A percentile compares a stretch with the other conserved stretches of the same genome.
phyloP scores from a whole-genome alignment of 2,329 filamentous ascomycete species.

The Fusarium citri region DNA sequence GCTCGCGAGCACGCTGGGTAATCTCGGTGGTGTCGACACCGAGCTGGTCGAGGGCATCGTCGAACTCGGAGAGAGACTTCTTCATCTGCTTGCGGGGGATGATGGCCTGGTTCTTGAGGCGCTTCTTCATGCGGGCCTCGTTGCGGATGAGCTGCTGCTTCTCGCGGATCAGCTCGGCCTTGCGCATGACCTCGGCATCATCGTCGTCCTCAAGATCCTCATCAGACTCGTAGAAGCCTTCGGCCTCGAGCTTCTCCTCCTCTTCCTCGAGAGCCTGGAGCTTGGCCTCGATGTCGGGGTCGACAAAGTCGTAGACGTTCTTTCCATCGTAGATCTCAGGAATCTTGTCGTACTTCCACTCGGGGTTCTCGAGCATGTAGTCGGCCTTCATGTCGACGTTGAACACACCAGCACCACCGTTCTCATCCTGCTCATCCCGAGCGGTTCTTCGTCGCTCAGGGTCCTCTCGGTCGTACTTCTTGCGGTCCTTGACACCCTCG shows the following conservation, averaged over 20 bases:
- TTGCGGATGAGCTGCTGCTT: constrained; percentile 94
- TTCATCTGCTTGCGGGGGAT: constrained; percentile 86
- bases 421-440: constrained; percentile 88
- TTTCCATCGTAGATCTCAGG: constrained; percentile 95
- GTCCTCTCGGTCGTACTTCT: constrained; percentile 91
- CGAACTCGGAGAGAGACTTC: constrained; percentile 88
- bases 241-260: constrained; percentile 89
- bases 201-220: constrained; percentile 86
- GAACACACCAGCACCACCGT: constrained; percentile 95
- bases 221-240: constrained; percentile 94
- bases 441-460: constrained; percentile 85
- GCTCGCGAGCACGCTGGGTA: constrained; percentile 75
- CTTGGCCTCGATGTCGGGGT: constrained; percentile 95
- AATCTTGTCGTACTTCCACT: constrained; percentile 97
- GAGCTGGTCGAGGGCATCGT: constrained; percentile 84
- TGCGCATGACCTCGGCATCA: constrained; percentile 86
- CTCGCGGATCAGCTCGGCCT: constrained; percentile 95
- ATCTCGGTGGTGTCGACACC: constrained; percentile 86
- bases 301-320: constrained; percentile 97
- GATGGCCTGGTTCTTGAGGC: constrained; percentile 94
- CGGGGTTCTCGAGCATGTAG: constrained; percentile 86
- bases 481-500: constrained; percentile 80
- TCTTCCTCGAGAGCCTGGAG: constrained; percentile 92
- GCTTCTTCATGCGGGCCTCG: constrained; percentile 94
- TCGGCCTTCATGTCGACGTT: constrained; percentile 92